A percentile compares a stretch with the other conserved stretches of the same genome.
Conservation (phyloP, 208 protist species). For the Crithidia sp. region DNA sequence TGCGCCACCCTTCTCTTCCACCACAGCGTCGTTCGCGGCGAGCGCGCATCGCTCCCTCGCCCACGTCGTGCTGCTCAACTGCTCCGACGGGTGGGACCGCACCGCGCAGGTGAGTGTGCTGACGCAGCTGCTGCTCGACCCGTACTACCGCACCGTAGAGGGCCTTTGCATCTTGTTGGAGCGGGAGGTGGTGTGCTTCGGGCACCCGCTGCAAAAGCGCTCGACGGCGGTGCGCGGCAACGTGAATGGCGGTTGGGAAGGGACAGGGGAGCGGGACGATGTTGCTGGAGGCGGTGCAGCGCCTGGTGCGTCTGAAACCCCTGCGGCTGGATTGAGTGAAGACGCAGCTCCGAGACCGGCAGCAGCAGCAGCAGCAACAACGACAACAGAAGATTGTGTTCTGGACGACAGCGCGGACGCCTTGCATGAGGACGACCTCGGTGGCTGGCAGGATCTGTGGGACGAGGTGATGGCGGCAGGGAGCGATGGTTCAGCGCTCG, state of each 20-base stretch:
- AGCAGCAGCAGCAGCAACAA: not conserved
- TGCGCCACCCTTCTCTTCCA: not conserved
- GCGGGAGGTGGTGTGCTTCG: slow-evolving; percentile 93
- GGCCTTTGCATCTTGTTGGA: slow-evolving; percentile 93
- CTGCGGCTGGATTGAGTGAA: not conserved
- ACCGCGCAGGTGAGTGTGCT: slow-evolving; percentile 86
- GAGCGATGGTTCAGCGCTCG: not conserved
- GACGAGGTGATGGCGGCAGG: not conserved
- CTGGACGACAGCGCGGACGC: not conserved
- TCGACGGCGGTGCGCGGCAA: slow-evolving; percentile 30
- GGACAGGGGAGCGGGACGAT: not conserved
- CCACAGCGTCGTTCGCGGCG: slow-evolving; percentile 28
- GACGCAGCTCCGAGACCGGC: not conserved
- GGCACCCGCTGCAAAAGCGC: slow-evolving; percentile 62
- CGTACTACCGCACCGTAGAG: slow-evolving; percentile 93
- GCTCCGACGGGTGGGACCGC: slow-evolving; percentile 94
- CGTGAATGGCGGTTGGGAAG: slow-evolving; percentile 15
- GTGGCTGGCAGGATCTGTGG: not conserved
- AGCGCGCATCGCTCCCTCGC: slow-evolving; percentile 26
- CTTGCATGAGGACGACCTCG: not conserved
- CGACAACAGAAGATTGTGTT: not conserved
- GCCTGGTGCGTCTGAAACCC: no score
- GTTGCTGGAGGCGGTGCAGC: no score
- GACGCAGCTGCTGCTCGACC: slow-evolving; percentile 89
- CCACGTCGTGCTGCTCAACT: slow-evolving; percentile 58